Base-by-base conservation (phyloP, 2,329 filamentous ascomycete species). In the Mycosphaerella arachidis region DNA sequence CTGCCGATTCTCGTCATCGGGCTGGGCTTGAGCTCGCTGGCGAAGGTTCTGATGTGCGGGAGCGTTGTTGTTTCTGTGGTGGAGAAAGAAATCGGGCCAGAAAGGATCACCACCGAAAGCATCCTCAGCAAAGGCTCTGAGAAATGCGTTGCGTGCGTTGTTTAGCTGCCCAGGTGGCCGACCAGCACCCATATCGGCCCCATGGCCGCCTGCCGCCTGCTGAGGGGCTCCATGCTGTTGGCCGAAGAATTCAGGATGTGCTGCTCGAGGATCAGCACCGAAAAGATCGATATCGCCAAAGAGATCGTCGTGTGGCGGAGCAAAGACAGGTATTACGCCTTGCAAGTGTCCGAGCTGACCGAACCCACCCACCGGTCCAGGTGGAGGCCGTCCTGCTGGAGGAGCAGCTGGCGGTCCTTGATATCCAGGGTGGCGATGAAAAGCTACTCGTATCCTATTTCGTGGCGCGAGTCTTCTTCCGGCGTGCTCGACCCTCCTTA, bases 51-150 rank as follows among this genome's bases (percentile, higher is more conserved):
- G 40, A 18, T 18, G 24, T 2, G 24, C 24, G 24, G 24, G 2
- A 24, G 30, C 30, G 27, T 6, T 16, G 6, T 29, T 27, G 46
- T 50, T 13, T 1, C 29, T 6, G n/a, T 50, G 30, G 29, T 16
- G 3, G 13, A 10, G 10, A 20, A 27, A 29, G 4, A 10, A 10
- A 4, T 27, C 46, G 10, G 1, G 20, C 46, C 18, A 50, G 48
- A 60, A 62, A 4, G 62, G 57, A 35, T 60, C 62, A n/a, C 56
- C 62, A 29, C 52, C 55, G 24, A 64, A 62, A 5, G 57, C 53
- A 59, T 62, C 58, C 27, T 56, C 62, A n/a, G 24, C 48, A 10
- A 61, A 59, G 18, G 53, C 63, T 30, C 37, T 35, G 6, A 29
- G 46, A 27, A 50, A 16, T 12, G 46, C 24, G 29, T 50, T 54